These are phyloP conservation scores for Ordospora colligata DNA, from an alignment of 371 early-diverging fungal species.

Conservation along the genomic window DNA sequence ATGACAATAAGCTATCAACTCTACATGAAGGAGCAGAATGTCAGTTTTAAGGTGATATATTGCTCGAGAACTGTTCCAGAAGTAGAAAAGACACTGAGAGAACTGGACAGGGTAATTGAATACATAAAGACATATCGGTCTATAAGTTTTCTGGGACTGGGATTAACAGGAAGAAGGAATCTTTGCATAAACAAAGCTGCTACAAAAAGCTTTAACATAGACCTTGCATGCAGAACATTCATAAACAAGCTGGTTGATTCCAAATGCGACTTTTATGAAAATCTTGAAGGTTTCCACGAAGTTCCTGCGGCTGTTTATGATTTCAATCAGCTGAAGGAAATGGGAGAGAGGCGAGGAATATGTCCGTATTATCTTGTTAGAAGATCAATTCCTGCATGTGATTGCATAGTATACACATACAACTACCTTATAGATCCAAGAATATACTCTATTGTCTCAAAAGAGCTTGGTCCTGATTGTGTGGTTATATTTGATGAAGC, in stretches of 20 bases:
- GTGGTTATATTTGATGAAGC: constrained; percentile 99
- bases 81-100: constrained; percentile 92
- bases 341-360: constrained; percentile 66
- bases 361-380: constrained; percentile 92
- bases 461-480: constrained; percentile 72
- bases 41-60: constrained; percentile 73
- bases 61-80: constrained; percentile 91
- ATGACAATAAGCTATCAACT: constrained; percentile 78
- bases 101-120: constrained; percentile 77
- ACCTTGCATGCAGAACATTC: constrained; percentile 33
- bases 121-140: constrained; percentile 65
- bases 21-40: constrained; percentile 30
- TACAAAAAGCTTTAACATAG: constrained; percentile 10
- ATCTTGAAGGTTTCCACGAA: constrained; percentile 64
- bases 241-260: not conserved
- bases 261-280: constrained; percentile 62
- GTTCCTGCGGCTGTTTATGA: constrained; percentile 85
- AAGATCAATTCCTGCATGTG: constrained; percentile 72
- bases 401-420: constrained; percentile 94
- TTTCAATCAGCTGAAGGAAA: constrained; percentile 75
- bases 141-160: constrained; percentile 79
- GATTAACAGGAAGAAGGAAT: constrained; percentile 82
- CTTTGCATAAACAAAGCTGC: constrained; percentile 82
- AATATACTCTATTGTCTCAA: constrained; percentile 85
- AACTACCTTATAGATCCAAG: constrained; percentile 97